Base-by-base conservation (phyloP, 805 yeast genomes). In the Komagataella kurtzmanii region DNA sequence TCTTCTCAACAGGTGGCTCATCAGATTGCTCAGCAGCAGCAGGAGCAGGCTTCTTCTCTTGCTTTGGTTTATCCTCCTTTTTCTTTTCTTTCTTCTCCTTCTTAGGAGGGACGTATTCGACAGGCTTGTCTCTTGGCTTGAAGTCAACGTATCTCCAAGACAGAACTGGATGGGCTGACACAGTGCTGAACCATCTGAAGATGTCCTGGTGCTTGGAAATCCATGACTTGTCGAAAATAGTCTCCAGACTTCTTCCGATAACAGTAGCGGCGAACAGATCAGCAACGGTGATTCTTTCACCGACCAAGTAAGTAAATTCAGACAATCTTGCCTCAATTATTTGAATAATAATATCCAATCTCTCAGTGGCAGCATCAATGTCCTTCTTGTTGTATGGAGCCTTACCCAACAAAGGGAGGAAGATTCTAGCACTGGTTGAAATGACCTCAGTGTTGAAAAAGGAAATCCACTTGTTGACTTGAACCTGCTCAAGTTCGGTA, bases 381-480 rank as follows among this genome's bases (percentile, higher is more conserved):
- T 56, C 62, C 71, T 81, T 83, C 79, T 85, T 85, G 84, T 86
- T 83, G 83, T 79, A 88, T 57, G 95, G 90, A 51, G 57, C 65
- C 50, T 63, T 68, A 61, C 96, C 96, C 49, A 68, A 61, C 52
- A 85, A 64, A 59, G 88, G 85, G 54, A 65, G 64, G 69, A 87
- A 79, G 57, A 78, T 77, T 45, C 56, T 60, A 53, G 76, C 76
- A 50, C 74, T 59, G 53, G 68, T 60, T 48, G 71, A 60, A 57
- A 83, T 64, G 53, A 85, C 59, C 60, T 90, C 96, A 59, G 77
- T 61, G 75, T 84, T 87, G 66, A 81, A 73, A 59, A 86, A 71
- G 2, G 96, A 86, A 66, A 82, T 61, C 95, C 95, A 89, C 70
- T 74, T 80, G 59, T 89, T 66, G 61, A 88, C 73, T 60, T 68